Evolutionary conservation across 2,329 filamentous ascomycete species (phyloP).

Genomic region (Penicillium capsulatum): DNA sequence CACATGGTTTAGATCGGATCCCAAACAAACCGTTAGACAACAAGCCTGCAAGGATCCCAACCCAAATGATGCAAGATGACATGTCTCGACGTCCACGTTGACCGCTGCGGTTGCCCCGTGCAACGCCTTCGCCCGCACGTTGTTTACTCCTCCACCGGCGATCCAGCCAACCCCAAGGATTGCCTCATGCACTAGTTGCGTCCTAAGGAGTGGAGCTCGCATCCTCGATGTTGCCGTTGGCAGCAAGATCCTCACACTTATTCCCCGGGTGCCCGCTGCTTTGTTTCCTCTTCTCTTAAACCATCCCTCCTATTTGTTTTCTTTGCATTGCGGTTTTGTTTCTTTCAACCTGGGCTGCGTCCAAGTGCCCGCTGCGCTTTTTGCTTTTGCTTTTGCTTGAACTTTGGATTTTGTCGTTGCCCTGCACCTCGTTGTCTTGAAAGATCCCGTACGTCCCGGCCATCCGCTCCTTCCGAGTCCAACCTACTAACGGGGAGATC

Average conservation of each 20-base stretch:
- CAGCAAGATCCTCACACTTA: conserved; percentile 25
- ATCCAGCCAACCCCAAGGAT: conserved; percentile 27
- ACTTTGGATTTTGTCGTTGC: conserved; percentile 11
- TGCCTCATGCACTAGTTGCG: conserved; percentile 16
- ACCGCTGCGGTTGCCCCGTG: conserved; percentile 32
- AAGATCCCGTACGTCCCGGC: conserved; percentile 21
- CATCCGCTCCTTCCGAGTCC: conserved; percentile 10
- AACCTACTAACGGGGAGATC: conserved; percentile 11
- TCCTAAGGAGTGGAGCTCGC: conserved; percentile 16
- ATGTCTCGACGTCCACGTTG: conserved; percentile 8
- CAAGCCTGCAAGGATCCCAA: too few species aligned
- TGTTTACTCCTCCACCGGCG: conserved; percentile 32
- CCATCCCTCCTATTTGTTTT: conserved; percentile 1
- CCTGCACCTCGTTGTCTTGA: conserved; percentile 13
- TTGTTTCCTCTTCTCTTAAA: conserved; percentile 12
- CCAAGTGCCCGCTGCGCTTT: conserved; percentile 2
- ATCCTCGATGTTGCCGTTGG: conserved; percentile 27
- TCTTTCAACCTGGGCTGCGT: conserved; percentile 6
- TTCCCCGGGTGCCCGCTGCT: conserved; percentile 22
- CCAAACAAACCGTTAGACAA: too few species aligned
- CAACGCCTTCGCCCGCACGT: conserved; percentile 28
- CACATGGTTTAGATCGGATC: too few species aligned
- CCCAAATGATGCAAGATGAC: background rate
- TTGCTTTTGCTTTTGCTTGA: too few species aligned
- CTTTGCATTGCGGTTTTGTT: conserved; percentile 11